Conservation (phyloP, 2,329 filamentous ascomycete species). For the Apiospora sp. region DNA sequence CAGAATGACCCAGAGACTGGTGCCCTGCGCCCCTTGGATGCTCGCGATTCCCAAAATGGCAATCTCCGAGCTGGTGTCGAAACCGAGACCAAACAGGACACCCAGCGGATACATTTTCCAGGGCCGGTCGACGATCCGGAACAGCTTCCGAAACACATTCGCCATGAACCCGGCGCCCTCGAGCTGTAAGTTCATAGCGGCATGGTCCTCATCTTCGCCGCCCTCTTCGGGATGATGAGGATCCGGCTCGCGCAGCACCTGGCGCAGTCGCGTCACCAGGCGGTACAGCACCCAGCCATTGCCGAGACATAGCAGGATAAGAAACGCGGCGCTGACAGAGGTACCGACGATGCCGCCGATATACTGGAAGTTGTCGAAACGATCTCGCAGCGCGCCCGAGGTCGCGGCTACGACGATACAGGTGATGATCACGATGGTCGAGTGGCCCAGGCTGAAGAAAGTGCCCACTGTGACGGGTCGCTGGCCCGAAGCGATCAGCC, state of each 20-base stretch:
- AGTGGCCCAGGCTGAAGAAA: slow-evolving; percentile 93
- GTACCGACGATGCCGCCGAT: slow-evolving; percentile 92
- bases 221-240: slow-evolving; percentile 41
- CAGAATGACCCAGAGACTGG: slow-evolving; percentile 91
- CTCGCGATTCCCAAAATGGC: slow-evolving; percentile 90
- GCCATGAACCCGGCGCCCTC: slow-evolving; percentile 82
- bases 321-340: slow-evolving; percentile 81
- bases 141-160: slow-evolving; percentile 75
- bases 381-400: slow-evolving; percentile 79
- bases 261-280: slow-evolving; percentile 73
- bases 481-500: slow-evolving; percentile 85
- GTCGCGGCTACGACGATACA: slow-evolving; percentile 93
- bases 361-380: slow-evolving; percentile 80
- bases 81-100: slow-evolving; percentile 88
- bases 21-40: slow-evolving; percentile 85
- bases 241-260: slow-evolving; percentile 59
- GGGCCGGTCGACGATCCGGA: slow-evolving; percentile 75
- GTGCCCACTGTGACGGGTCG: slow-evolving; percentile 91
- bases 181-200: slow-evolving; percentile 66
- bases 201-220: slow-evolving; percentile 39
- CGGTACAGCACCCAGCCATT: slow-evolving; percentile 88
- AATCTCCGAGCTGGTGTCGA: slow-evolving; percentile 95
- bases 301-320: slow-evolving; percentile 82
- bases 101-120: slow-evolving; percentile 98
- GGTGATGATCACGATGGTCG: slow-evolving; percentile 89